phyloP scores from a whole-genome alignment of 306 rosid species.

The Adenanthera pavonina region DNA sequence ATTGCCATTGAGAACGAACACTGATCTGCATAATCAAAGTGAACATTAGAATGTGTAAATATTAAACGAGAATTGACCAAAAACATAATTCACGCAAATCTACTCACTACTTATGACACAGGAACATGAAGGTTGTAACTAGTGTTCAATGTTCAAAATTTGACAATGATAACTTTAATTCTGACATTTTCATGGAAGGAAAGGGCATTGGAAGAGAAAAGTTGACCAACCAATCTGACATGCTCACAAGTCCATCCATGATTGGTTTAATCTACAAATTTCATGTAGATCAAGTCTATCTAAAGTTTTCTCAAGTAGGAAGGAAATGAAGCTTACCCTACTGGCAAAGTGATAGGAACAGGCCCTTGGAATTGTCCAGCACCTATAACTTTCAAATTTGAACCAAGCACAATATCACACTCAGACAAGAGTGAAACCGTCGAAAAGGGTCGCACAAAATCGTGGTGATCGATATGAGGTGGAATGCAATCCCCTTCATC shows the following conservation, averaged over 20 bases:
- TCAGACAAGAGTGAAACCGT: conserved; percentile 55
- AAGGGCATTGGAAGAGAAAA: not conserved
- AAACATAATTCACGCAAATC: conserved; percentile 4
- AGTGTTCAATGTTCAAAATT: not conserved
- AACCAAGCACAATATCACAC: conserved; percentile 56
- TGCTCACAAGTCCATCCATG: too few species aligned
- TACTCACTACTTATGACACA: not conserved
- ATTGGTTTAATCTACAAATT: too few species aligned
- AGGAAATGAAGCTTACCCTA: conserved; percentile 49
- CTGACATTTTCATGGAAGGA: not conserved
- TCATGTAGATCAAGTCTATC: not conserved
- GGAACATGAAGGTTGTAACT: not conserved
- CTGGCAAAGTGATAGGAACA: conserved; percentile 44
- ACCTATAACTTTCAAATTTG: conserved; percentile 34
- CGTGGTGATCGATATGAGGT: conserved; percentile 71
- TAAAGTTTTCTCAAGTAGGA: not conserved
- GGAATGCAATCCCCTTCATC: conserved; percentile 78
- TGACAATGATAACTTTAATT: not conserved
- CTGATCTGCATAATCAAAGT: conserved; percentile 53
- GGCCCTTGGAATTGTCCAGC: conserved; percentile 64
- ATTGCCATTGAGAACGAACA: conserved; percentile 55
- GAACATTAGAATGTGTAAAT: conserved; percentile 3
- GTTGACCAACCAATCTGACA: not conserved
- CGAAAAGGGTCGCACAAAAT: conserved; percentile 62
- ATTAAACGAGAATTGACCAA: not conserved